Conservation (phyloP, 2,329 filamentous ascomycete species). For the Monosporascus sp. region DNA sequence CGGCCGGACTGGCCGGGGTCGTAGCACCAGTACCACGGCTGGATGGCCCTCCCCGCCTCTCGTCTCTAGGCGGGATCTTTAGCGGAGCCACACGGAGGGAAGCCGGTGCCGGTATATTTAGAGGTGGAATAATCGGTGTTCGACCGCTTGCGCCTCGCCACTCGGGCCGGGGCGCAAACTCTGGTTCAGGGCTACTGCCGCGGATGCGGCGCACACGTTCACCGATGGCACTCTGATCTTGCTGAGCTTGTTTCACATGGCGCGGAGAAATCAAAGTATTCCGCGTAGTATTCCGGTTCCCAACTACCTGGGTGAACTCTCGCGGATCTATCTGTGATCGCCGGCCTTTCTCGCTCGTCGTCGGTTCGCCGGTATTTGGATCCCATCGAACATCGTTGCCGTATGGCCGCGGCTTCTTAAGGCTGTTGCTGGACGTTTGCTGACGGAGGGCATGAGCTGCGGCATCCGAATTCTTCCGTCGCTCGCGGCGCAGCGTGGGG, state of each 20-base stretch:
- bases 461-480: conserved; percentile 38
- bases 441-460: conserved; percentile 32
- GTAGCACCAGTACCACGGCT: conserved; percentile 17
- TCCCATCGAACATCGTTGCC: conserved; percentile 53
- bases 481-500: conserved; percentile 47
- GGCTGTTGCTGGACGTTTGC: conserved; percentile 32
- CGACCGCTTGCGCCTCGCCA: conserved; percentile 74
- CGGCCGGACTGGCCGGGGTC: conserved; percentile 27
- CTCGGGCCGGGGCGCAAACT: conserved; percentile 40
- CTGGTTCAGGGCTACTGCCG: conserved; percentile 19
- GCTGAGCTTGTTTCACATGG: conserved; percentile 21
- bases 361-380: conserved; percentile 61
- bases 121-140: conserved; percentile 56
- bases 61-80: conserved; percentile 47
- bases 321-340: conserved; percentile 52
- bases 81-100: conserved; percentile 51
- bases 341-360: conserved; percentile 49
- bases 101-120: conserved; percentile 42
- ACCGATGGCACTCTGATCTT: conserved; percentile 33
- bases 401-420: conserved; percentile 26
- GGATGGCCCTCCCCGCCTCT: conserved; percentile 30
- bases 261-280: conserved; percentile 19
- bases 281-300: conserved; percentile 20
- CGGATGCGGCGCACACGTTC: conserved; percentile 40
- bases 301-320: conserved; percentile 36